phyloP scores from a whole-genome alignment of 371 early-diverging fungal species.

The Haplosporangium sp. region DNA sequence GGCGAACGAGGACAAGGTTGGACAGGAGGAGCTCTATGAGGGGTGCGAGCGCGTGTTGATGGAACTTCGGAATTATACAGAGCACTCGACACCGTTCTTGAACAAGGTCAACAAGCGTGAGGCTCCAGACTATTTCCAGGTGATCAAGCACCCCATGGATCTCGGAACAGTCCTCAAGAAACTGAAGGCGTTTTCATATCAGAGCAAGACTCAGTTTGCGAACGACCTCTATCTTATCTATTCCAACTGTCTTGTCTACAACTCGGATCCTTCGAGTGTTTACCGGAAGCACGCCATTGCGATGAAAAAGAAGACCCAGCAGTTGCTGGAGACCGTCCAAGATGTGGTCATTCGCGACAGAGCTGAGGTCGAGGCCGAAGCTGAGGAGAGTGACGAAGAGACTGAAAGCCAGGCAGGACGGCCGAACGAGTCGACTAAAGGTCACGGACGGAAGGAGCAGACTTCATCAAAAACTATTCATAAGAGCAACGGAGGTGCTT shows the following conservation, averaged over 20 bases:
- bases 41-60: constrained; percentile 86
- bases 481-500: constrained; percentile 28
- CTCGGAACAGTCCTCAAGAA: constrained; percentile 89
- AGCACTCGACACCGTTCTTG: constrained; percentile 90
- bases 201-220: constrained; percentile 82
- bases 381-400: constrained; percentile 50
- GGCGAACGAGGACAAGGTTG: constrained; percentile 89
- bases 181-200: constrained; percentile 75
- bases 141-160: constrained; percentile 95
- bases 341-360: constrained; percentile 79
- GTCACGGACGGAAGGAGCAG: constrained; percentile 43
- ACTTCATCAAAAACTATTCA: constrained; percentile 33
- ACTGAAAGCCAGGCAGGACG: constrained; percentile 26
- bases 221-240: constrained; percentile 87
- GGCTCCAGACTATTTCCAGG: constrained; percentile 95
- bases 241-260: constrained; percentile 86
- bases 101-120: constrained; percentile 93
- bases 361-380: constrained; percentile 62
- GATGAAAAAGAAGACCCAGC: constrained; percentile 81
- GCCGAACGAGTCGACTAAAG: constrained; percentile 40
- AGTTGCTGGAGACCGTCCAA: constrained; percentile 83
- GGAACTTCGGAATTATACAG: constrained; percentile 83
- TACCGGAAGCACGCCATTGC: constrained; percentile 88
- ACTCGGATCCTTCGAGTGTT: constrained; percentile 75
- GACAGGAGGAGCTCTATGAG: constrained; percentile 93